Evolutionary conservation across 345 rosid species (phyloP).

Genomic region (Cardamine occulta): DNA sequence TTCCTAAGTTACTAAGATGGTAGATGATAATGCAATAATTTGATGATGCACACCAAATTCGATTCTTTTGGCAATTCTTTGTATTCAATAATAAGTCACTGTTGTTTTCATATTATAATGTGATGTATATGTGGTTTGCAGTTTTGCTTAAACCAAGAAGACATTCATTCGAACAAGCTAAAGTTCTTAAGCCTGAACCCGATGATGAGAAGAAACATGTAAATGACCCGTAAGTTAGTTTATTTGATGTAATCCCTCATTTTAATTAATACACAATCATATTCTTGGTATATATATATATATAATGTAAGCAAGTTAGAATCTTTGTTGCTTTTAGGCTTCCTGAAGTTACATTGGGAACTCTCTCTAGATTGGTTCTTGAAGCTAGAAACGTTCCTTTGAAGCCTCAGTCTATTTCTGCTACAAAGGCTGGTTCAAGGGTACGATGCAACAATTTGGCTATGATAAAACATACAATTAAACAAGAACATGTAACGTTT

Average conservation of each 20-base stretch:
- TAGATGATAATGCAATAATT: too few relatives aligned
- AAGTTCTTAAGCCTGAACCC: conserved; percentile 27
- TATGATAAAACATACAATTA: background rate
- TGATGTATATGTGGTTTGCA: conserved; percentile 5
- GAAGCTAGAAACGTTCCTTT: conserved; percentile 39
- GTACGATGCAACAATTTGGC: conserved; percentile 18
- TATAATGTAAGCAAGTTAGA: background rate
- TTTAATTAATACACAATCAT: background rate
- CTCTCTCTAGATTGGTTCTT: conserved; percentile 38
- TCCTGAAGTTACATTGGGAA: conserved; percentile 36
- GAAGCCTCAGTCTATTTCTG: conserved; percentile 34
- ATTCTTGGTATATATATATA: background rate
- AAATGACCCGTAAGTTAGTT: conserved; percentile 35
- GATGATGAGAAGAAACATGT: conserved; percentile 32
- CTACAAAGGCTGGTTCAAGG: conserved; percentile 15
- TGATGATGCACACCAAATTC: too few relatives aligned
- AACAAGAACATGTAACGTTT: background rate
- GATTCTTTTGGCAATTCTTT: background rate
- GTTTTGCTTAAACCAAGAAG: conserved; percentile 28
- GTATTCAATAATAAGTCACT: background rate
- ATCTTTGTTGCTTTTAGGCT: conserved; percentile 34
- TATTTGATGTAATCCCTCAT: background rate
- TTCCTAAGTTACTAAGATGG: background rate
- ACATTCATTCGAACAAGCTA: conserved; percentile 28
- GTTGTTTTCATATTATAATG: background rate